phyloP scores from a whole-genome alignment of 1,284 basidiomycete genomes.

The Ganoderma multipileum region DNA sequence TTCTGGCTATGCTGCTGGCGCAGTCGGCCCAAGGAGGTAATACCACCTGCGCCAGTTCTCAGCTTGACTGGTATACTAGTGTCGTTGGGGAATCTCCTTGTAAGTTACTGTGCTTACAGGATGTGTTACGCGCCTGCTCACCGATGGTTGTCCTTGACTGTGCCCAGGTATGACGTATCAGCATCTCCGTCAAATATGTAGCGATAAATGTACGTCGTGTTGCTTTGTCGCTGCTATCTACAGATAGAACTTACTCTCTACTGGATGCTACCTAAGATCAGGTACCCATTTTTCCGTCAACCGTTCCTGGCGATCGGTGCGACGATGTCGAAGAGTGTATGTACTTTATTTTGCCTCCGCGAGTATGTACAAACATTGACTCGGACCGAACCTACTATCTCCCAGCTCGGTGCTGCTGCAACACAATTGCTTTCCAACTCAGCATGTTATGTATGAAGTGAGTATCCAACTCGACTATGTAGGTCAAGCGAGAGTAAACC shows the following conservation, averaged over 20 bases:
- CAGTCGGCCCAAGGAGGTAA: no score
- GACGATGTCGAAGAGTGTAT: slow-evolving; percentile 17
- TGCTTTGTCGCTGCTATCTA: background rate
- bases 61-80: no score
- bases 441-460: slow-evolving; percentile 29
- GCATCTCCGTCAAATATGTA: slow-evolving; percentile 21
- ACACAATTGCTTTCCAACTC: slow-evolving; percentile 20
- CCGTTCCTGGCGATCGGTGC: slow-evolving; percentile 19
- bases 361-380: no score
- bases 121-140: no score
- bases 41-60: no score
- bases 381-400: no score
- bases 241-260: background rate
- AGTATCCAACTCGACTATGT: background rate
- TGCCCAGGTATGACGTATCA: slow-evolving; percentile 20
- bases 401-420: slow-evolving; percentile 25
- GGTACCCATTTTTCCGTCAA: slow-evolving; percentile 16
- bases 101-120: no score
- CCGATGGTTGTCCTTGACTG: no score
- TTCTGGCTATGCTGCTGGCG: no score
- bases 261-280: slow-evolving; percentile 5
- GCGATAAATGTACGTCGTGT: slow-evolving; percentile 15
- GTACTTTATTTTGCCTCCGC: background rate
- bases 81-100: no score
- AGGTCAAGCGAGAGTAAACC: background rate